phyloP scores from a whole-genome alignment of 768 basidiomycete species.

The Naganishia antarctica region DNA sequence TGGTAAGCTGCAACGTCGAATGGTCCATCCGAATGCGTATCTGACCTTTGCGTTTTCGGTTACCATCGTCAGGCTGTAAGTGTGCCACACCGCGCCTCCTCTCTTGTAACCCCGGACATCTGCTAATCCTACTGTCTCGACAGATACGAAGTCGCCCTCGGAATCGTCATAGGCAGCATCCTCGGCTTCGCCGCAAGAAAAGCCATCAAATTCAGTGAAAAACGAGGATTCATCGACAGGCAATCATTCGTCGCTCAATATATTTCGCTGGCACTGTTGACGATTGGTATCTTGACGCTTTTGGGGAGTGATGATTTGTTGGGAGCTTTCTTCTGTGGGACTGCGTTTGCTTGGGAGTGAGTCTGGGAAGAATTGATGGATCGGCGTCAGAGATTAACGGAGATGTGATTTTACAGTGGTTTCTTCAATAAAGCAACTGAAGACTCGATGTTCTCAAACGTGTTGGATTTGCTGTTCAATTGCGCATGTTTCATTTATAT shows the following conservation, averaged over 20 bases:
- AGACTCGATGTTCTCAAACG: slow-evolving; percentile 89
- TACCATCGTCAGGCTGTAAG: slow-evolving; percentile 17
- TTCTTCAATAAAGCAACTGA: slow-evolving; percentile 69
- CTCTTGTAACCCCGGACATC: background rate
- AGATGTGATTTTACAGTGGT: slow-evolving; percentile 32
- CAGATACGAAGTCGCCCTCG: slow-evolving; percentile 71
- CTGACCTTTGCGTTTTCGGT: background rate
- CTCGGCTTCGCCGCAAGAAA: slow-evolving; percentile 76
- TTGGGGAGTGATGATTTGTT: slow-evolving; percentile 90
- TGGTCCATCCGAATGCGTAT: slow-evolving; percentile 42
- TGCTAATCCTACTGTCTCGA: background rate
- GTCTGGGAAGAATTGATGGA: slow-evolving; percentile 51
- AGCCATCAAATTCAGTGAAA: slow-evolving; percentile 88
- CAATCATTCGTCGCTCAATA: slow-evolving; percentile 88
- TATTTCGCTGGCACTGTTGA: slow-evolving; percentile 47
- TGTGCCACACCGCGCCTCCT: background rate
- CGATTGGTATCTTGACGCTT: slow-evolving; percentile 64
- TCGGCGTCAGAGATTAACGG: background rate
- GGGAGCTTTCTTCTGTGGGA: slow-evolving; percentile 89
- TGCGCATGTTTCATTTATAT: slow-evolving; percentile 88
- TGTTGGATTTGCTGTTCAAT: slow-evolving; percentile 91
- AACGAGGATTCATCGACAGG: slow-evolving; percentile 78
- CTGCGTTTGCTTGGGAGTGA: slow-evolving; percentile 94
- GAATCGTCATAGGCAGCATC: slow-evolving; percentile 66
- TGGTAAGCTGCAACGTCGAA: slow-evolving; percentile 61